A percentile compares a stretch with the other conserved stretches of the same genome.
Evolutionary conservation across 768 basidiomycete genomes (phyloP).

Genomic region (Polyporus arcularius): DNA sequence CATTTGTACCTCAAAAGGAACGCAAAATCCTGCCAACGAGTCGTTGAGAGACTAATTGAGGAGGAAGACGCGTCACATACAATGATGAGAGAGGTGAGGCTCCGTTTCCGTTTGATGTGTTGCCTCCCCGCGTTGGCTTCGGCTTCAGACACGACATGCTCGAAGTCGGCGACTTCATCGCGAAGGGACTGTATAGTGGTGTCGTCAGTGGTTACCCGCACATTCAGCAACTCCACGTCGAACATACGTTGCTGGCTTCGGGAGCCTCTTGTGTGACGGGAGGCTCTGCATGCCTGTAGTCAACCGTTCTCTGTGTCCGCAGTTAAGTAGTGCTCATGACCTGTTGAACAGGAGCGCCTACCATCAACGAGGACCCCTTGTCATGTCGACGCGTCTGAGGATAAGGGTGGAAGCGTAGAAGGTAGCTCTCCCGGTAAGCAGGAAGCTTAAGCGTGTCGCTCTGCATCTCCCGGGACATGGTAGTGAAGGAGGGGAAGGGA

Average conservation of each 20-base stretch:
- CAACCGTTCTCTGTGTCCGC: conserved; percentile 7
- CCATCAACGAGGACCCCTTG: conserved; percentile 7
- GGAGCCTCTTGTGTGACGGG: background rate
- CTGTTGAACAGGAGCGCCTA: conserved; percentile 1
- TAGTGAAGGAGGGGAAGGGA: conserved; percentile 15
- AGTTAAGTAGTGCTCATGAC: background rate
- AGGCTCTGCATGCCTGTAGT: conserved; percentile 3
- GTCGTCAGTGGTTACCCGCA: background rate
- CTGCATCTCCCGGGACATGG: background rate
- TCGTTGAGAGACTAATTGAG: background rate
- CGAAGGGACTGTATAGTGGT: background rate
- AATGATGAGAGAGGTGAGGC: conserved; percentile 18
- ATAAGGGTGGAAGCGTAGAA: conserved; percentile 18
- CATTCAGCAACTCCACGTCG: background rate
- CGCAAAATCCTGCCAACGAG: background rate
- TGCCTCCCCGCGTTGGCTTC: background rate
- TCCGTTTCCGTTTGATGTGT: conserved; percentile 5
- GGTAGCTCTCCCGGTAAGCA: conserved; percentile 16
- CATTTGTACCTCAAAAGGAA: background rate
- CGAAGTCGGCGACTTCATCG: conserved; percentile 1
- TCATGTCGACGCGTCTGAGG: conserved; percentile 1
- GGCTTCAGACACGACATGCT: background rate
- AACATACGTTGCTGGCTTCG: background rate
- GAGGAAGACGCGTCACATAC: conserved; percentile 6
- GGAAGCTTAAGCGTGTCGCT: conserved; percentile 16